phyloP scores from a whole-genome alignment of 805 yeast genomes.

The Suhomyces vadensis region DNA sequence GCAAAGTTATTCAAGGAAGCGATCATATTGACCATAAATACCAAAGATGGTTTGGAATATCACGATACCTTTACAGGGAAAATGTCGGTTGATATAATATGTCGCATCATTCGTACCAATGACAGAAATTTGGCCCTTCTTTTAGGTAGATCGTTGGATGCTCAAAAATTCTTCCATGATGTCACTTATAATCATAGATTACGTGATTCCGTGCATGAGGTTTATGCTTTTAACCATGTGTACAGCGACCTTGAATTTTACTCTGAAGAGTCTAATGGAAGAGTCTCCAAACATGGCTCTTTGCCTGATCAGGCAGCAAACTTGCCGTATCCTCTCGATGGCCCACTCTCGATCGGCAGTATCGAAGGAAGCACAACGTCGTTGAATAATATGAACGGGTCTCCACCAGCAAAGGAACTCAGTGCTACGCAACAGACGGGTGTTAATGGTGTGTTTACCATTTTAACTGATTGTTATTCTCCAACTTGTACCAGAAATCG shows the following conservation, averaged over 20 bases:
- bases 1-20: conserved; percentile 74
- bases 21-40: conserved; percentile 70
- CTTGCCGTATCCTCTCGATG: conserved; percentile 15
- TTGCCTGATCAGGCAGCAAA: conserved; percentile 22
- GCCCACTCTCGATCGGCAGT: conserved; percentile 13
- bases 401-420: conserved; percentile 3
- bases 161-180: conserved; percentile 92
- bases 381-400: conserved; percentile 15
- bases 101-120: conserved; percentile 81
- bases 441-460: conserved; percentile 90
- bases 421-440: conserved; percentile 28
- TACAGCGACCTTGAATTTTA: conserved; percentile 48
- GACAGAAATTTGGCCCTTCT: conserved; percentile 89
- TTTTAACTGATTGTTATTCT: conserved; percentile 91
- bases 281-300: conserved; percentile 32
- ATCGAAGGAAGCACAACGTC: conserved; percentile 14
- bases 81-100: conserved; percentile 89
- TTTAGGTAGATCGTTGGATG: conserved; percentile 88
- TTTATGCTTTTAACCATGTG: conserved; percentile 75
- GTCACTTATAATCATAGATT: conserved; percentile 92
- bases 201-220: conserved; percentile 83
- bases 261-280: conserved; percentile 28
- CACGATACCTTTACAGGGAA: conserved; percentile 92
- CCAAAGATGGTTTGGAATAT: conserved; percentile 88
- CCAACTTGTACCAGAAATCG: conserved; percentile 92